Evolutionary conservation across 805 yeast genomes (phyloP).

Genomic region (Candida railenensis): DNA sequence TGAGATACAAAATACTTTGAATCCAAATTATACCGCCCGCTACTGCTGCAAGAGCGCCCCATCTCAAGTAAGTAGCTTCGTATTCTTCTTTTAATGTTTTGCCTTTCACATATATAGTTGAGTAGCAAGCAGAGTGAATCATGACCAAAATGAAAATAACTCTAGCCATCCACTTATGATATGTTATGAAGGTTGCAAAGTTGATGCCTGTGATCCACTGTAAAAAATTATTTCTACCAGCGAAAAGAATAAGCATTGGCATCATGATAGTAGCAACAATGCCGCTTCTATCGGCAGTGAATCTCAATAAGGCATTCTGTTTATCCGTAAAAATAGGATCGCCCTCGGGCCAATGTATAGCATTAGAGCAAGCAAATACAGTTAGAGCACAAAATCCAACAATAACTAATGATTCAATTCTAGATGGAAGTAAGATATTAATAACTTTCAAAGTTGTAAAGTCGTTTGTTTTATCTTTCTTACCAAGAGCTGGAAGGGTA

Average conservation of each 20-base stretch:
- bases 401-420: constrained; percentile 35
- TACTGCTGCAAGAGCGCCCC: constrained; percentile 40
- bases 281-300: constrained; percentile 40
- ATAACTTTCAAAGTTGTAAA: constrained; percentile 18
- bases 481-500: constrained; percentile 39
- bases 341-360: constrained; percentile 22
- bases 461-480: constrained; percentile 27
- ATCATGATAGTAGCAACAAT: constrained; percentile 24
- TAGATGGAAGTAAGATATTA: constrained; percentile 39
- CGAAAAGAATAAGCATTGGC: constrained; percentile 34
- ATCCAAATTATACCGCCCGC: constrained; percentile 28
- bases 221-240: constrained; percentile 35
- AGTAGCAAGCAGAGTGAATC: constrained; percentile 21
- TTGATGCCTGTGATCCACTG: constrained; percentile 41
- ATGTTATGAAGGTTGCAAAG: constrained; percentile 26
- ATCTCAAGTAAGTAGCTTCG: constrained; percentile 19
- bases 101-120: constrained; percentile 4
- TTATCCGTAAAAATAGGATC: constrained; percentile 37
- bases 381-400: constrained; percentile 29
- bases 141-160: constrained; percentile 19
- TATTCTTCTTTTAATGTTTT: neutral
- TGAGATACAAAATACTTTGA: constrained; percentile 31
- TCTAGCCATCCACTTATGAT: constrained; percentile 30
- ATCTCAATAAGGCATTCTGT: constrained; percentile 36
- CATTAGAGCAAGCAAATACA: constrained; percentile 20